phyloP scores from a whole-genome alignment of 2,329 filamentous ascomycete genomes.

The Penicillium vulpinum region DNA sequence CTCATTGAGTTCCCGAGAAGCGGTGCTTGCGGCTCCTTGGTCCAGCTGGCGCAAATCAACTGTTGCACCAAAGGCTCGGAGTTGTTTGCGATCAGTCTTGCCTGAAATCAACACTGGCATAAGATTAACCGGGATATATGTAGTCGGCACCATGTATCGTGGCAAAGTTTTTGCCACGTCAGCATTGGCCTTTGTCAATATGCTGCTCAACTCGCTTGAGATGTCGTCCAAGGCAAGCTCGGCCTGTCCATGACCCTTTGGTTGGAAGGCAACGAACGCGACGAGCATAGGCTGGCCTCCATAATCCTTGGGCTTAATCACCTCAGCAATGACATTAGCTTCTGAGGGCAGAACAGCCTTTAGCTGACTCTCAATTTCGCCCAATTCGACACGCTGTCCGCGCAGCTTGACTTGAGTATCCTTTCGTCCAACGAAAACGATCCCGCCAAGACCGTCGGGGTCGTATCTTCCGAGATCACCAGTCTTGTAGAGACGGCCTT shows the following conservation, averaged over 20 bases:
- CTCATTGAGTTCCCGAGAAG: slow-evolving; percentile 32
- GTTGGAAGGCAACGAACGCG: slow-evolving; percentile 32
- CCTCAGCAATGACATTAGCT: slow-evolving; percentile 49
- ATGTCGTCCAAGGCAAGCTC: slow-evolving; percentile 19
- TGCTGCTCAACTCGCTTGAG: slow-evolving; percentile 17
- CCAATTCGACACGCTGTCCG: slow-evolving; percentile 47
- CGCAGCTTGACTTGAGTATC: slow-evolving; percentile 46
- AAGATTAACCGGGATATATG: slow-evolving; percentile 45
- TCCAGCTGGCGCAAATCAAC: slow-evolving; percentile 36
- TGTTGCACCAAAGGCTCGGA: slow-evolving; percentile 36
- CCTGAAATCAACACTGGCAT: slow-evolving; percentile 48
- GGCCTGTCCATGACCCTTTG: slow-evolving; percentile 20
- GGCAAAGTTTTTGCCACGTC: slow-evolving; percentile 31
- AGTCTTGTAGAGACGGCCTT: slow-evolving; percentile 42
- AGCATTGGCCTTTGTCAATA: slow-evolving; percentile 23
- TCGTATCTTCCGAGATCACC: slow-evolving; percentile 43
- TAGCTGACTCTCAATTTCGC: slow-evolving; percentile 43
- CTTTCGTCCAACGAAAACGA: slow-evolving; percentile 42
- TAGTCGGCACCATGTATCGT: slow-evolving; percentile 40
- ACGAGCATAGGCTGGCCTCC: slow-evolving; percentile 33
- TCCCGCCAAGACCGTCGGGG: slow-evolving; percentile 38
- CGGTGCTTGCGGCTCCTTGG: slow-evolving; percentile 14
- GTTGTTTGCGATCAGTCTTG: slow-evolving; percentile 46
- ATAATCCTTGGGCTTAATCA: slow-evolving; percentile 41
- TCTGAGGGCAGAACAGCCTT: slow-evolving; percentile 30